Conservation (phyloP, 1,139 yeast genomes). For the Candida sp. region DNA sequence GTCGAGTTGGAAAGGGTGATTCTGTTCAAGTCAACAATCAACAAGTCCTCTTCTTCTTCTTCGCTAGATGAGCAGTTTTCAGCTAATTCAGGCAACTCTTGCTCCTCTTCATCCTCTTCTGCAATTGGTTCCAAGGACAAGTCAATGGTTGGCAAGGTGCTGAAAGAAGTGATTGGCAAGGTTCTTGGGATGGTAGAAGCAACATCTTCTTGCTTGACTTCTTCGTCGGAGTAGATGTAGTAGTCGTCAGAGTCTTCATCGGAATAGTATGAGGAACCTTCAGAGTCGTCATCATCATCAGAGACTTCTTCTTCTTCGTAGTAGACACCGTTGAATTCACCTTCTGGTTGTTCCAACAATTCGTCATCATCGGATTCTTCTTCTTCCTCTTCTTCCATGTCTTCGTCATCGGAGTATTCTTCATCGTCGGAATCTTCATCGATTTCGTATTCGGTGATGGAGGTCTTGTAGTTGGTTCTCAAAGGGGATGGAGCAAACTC, state of each 20-base stretch:
- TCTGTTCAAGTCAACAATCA: neutral
- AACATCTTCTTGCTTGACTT: conserved; percentile 9
- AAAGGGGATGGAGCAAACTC: conserved; percentile 7
- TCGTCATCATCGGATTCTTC: conserved; percentile 14
- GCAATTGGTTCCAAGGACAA: conserved; percentile 23
- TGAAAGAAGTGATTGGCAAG: conserved; percentile 15
- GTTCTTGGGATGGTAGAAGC: conserved; percentile 10
- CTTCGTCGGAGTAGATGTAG: conserved; percentile 34
- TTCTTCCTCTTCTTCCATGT: conserved; percentile 10
- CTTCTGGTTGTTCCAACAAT: neutral
- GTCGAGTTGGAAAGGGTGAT: neutral
- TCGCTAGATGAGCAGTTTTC: conserved; percentile 12
- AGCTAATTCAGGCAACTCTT: conserved; percentile 6
- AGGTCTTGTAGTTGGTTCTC: conserved; percentile 19
- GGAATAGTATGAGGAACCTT: conserved; percentile 14
- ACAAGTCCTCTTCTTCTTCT: conserved; percentile 15
- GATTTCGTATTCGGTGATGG: conserved; percentile 41
- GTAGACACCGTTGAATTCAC: conserved; percentile 4
- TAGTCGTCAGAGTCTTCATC: conserved; percentile 31
- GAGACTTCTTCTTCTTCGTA: conserved; percentile 12
- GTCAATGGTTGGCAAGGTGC: conserved; percentile 27
- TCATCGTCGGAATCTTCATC: conserved; percentile 30
- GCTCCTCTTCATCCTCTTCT: conserved; percentile 16
- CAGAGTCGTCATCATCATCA: conserved; percentile 18
- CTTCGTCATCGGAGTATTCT: conserved; percentile 21